Conservation (phyloP, 2,329 filamentous ascomycete species). For the Xylariomycetidae sp. region DNA sequence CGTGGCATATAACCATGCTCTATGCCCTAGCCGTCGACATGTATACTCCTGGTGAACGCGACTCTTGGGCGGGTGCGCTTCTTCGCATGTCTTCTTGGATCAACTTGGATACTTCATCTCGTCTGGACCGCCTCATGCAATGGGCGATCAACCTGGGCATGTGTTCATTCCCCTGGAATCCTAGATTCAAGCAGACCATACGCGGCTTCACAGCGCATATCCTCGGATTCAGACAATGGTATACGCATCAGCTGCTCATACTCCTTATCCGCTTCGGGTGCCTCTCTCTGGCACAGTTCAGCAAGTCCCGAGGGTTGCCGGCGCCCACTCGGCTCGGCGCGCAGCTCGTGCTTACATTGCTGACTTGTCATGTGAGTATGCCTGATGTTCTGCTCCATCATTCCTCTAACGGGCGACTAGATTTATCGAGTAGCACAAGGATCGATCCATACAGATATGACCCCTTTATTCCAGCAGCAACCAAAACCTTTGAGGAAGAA, state of each 20-base stretch:
- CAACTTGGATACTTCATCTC: too few relatives aligned
- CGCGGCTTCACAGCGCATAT: conserved; percentile 58
- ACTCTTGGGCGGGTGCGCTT: conserved; percentile 10
- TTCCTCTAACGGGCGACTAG: conserved; percentile 28
- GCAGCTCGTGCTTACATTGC: conserved; percentile 50
- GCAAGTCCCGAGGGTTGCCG: conserved; percentile 33
- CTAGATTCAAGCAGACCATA: conserved; percentile 55
- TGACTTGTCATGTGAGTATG: conserved; percentile 53
- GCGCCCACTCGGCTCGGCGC: conserved; percentile 41
- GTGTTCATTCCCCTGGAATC: conserved; percentile 64
- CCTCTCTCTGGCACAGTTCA: conserved; percentile 35
- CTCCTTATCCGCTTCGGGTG: conserved; percentile 52
- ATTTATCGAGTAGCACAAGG: conserved; percentile 39
- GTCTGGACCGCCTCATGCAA: conserved; percentile 35
- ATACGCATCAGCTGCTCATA: conserved; percentile 58
- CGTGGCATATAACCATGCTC: conserved; percentile 44
- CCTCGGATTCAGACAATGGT: conserved; percentile 59
- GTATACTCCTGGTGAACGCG: conserved; percentile 9
- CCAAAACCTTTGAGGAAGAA: too few relatives aligned
- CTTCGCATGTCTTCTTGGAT: conserved; percentile 39
- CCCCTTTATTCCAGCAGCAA: conserved; percentile 49
- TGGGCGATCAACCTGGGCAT: conserved; percentile 46
- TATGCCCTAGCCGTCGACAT: conserved; percentile 18
- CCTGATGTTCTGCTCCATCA: too few relatives aligned
- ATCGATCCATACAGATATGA: conserved; percentile 52